Evolutionary conservation across 2,329 filamentous ascomycete genomes (phyloP).

Genomic region (Orbilia oligospora): DNA sequence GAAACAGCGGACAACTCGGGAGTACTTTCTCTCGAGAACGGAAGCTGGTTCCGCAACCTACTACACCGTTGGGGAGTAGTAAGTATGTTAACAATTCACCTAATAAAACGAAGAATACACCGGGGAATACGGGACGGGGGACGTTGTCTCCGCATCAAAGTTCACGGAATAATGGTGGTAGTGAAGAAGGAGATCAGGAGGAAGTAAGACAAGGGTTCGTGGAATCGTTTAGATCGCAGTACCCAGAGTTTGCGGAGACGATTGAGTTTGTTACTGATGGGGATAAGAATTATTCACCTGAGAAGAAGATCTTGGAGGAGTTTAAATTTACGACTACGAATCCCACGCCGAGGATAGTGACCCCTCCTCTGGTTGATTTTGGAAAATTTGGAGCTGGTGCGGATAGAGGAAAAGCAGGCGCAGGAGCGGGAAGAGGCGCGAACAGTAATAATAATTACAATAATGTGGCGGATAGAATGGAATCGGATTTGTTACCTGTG

Average conservation of each 20-base stretch:
- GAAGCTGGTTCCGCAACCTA: background rate
- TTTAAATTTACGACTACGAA: slow-evolving; percentile 31
- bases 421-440: too few species aligned
- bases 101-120: background rate
- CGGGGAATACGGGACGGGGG: background rate
- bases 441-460: too few species aligned
- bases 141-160: background rate
- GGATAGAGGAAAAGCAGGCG: background rate
- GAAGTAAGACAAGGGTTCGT: too few species aligned
- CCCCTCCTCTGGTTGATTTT: slow-evolving; percentile 17
- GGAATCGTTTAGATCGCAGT: too few species aligned
- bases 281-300: too few species aligned
- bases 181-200: slow-evolving; percentile 9
- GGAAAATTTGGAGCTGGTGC: background rate
- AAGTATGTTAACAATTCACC: slow-evolving; percentile 1
- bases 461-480: slow-evolving; percentile 23
- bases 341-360: slow-evolving; percentile 6
- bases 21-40: background rate
- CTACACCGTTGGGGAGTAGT: slow-evolving; percentile 17
- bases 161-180: background rate
- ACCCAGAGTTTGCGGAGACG: too few species aligned
- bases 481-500: slow-evolving; percentile 22
- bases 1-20: slow-evolving; percentile 24
- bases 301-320: slow-evolving; percentile 15
- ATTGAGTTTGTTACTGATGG: too few species aligned